Base-by-base conservation (phyloP, 805 yeast species). In the Zygotorulaspora florentina region DNA sequence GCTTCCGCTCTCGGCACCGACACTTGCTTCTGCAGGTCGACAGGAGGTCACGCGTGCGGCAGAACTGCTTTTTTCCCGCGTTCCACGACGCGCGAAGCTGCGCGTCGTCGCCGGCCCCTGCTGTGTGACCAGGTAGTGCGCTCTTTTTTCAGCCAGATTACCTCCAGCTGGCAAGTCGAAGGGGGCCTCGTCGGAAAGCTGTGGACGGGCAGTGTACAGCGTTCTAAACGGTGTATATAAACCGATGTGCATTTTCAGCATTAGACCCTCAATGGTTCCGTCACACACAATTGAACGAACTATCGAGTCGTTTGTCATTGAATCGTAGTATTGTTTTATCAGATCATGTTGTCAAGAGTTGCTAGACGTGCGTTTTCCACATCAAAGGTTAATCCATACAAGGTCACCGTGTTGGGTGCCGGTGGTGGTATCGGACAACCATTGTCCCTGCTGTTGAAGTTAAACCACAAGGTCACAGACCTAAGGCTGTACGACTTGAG, bases 391-490 rank as follows among this genome's bases (percentile, higher is more conserved):
- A 66, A 77, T 55, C 82, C 86, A 61, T 85, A 84, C 77, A 84
- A 84, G 70, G 90, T 85, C 46, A 73, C 89, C 67, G 88, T 85
- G 47, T 71, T 83, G 61, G 91, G 91, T 69, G 91, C 90, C 55
- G 83, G 81, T 56, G 90, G 98, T 74, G 98, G 98, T 71, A 91
- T 90, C 69, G 98, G 98, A 55, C 91, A 85, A 73, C 95, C 95
- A 51, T 71, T 85, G 57, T 85, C 91, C 40, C 73, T 87, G 50
- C 77, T 91, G 65, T 70, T 90, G 74, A 90, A 91, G 75, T 77
- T 85, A 65, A 87, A 88, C 81, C 84, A 78, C 71, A 82, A 86
- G 71, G 96, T 90, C 52, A 85, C 95, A 43, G 85, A 83, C 57
- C 76, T 90, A 67, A 79, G 93, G 50, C 75, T 90, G 46, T 90